Percentiles rank a stretch among this genome's conserved stretches.
These are phyloP conservation scores for Tolypocladium inflatum DNA, from an alignment of 2,329 filamentous ascomycete genomes.

Conservation along the genomic window DNA sequence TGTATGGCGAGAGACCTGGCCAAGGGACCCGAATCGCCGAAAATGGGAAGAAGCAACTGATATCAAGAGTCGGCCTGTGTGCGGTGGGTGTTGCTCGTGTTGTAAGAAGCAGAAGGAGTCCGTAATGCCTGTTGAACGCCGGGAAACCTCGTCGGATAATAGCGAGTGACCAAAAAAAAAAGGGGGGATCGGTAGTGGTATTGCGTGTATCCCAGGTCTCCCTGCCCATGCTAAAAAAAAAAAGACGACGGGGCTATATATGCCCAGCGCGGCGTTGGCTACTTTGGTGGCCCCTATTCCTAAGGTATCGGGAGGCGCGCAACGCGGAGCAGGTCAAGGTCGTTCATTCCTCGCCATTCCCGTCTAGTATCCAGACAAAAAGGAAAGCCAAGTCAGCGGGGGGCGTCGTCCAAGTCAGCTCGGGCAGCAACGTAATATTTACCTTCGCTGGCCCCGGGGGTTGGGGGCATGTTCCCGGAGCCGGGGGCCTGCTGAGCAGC, in stretches of 20 bases:
- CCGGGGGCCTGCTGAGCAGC: constrained; percentile 41
- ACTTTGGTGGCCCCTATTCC: background rate
- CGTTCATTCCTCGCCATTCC: constrained; percentile 23
- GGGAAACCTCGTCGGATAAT: constrained; percentile 3
- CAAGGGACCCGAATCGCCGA: background rate
- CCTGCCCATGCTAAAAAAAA: constrained; percentile 3
- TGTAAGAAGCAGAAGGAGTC: background rate
- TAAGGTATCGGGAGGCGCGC: background rate
- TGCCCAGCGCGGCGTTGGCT: background rate
- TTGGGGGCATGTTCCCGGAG: constrained; percentile 49
- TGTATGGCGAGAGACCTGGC: background rate
- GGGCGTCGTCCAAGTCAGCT: constrained; percentile 18
- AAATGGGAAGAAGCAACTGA: background rate
- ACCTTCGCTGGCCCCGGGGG: constrained; percentile 54
- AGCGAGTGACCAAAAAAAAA: background rate
- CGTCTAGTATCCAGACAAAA: constrained; percentile 20
- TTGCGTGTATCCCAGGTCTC: constrained; percentile 2
- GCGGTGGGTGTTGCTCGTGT: background rate
- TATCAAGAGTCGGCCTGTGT: background rate
- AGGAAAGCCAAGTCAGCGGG: constrained; percentile 18
- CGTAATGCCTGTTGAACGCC: constrained; percentile 7
- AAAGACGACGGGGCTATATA: background rate
- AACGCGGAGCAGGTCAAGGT: background rate
- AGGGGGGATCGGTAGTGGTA: constrained; percentile 1
- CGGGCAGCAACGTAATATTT: constrained; percentile 36